Conservation (phyloP, 2,329 filamentous ascomycete genomes). For the Colletotrichum aenigma region DNA sequence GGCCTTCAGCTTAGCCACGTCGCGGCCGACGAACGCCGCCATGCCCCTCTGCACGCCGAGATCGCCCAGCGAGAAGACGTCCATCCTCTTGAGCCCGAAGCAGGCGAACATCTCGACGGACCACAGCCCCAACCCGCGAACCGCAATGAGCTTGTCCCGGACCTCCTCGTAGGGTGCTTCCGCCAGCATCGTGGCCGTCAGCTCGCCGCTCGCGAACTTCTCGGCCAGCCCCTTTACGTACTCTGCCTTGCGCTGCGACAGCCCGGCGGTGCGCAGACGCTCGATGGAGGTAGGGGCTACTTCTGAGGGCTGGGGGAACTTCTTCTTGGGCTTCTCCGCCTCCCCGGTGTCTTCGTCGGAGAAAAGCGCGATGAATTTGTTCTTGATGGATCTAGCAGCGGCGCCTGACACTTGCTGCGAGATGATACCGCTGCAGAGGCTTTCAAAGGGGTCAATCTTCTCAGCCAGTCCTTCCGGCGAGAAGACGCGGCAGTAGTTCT, state of each 20-base stretch:
- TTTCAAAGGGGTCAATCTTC: constrained; percentile 85
- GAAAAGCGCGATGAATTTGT: constrained; percentile 82
- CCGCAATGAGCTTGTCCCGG: constrained; percentile 79
- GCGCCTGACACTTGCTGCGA: constrained; percentile 96
- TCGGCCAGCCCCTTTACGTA: constrained; percentile 87
- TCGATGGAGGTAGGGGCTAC: constrained; percentile 69
- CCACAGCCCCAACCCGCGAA: constrained; percentile 88
- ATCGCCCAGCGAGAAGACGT: constrained; percentile 92
- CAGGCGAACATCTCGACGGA: constrained; percentile 98
- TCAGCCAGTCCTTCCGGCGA: constrained; percentile 82
- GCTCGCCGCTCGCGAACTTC: constrained; percentile 77
- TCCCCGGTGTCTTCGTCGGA: constrained; percentile 33
- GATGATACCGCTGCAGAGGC: constrained; percentile 85
- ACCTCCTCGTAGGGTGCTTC: constrained; percentile 86
- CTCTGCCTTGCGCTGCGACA: constrained; percentile 94
- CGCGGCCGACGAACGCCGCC: constrained; percentile 82
- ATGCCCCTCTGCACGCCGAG: constrained; percentile 94
- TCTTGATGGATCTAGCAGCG: constrained; percentile 87
- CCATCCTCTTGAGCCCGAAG: constrained; percentile 92
- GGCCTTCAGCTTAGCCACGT: constrained; percentile 82
- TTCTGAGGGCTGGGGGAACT: constrained; percentile 78
- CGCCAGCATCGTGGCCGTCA: constrained; percentile 77
- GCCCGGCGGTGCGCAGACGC: constrained; percentile 79
- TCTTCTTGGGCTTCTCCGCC: constrained; percentile 23
- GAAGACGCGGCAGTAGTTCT: constrained; percentile 80